A percentile compares a stretch with the other conserved stretches of the same genome.
Conservation (phyloP, 148 eudicot species). For the Nepenthes mirabilis region DNA sequence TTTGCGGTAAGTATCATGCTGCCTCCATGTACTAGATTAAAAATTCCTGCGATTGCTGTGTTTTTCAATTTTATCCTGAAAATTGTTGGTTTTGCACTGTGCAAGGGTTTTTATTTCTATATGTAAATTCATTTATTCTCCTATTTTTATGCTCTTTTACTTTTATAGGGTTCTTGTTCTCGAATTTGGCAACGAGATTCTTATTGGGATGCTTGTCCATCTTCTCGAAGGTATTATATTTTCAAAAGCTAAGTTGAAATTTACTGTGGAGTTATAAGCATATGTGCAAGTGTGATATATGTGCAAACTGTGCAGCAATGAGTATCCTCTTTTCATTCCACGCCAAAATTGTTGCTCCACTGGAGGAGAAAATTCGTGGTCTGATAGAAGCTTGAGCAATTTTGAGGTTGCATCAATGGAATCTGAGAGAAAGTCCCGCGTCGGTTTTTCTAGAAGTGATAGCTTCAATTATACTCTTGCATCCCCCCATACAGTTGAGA, state of each 20-base stretch:
- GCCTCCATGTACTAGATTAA: slow-evolving; percentile 4
- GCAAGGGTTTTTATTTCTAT: background rate
- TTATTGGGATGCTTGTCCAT: slow-evolving; percentile 93
- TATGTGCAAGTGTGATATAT: slow-evolving; percentile 5
- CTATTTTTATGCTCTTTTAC: slow-evolving; percentile 1
- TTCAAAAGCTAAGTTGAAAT: slow-evolving; percentile 1
- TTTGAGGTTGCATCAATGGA: slow-evolving; percentile 74
- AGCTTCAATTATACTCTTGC: slow-evolving; percentile 78
- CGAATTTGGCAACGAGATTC: slow-evolving; percentile 99
- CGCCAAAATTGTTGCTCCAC: slow-evolving; percentile 74
- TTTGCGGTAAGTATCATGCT: slow-evolving; percentile 62
- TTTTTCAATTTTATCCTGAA: background rate
- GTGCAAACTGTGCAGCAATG: slow-evolving; percentile 49
- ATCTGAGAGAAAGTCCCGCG: slow-evolving; percentile 52
- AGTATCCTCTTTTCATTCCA: slow-evolving; percentile 88
- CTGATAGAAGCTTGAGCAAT: slow-evolving; percentile 77
- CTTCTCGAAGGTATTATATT: slow-evolving; percentile 66
- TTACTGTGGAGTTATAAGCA: background rate
- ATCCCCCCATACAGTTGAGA: slow-evolving; percentile 73
- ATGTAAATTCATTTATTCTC: background rate
- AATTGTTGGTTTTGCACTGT: too few relatives aligned
- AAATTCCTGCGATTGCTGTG: background rate
- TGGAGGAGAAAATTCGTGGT: slow-evolving; percentile 86
- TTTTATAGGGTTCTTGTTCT: slow-evolving; percentile 81
- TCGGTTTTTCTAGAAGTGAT: slow-evolving; percentile 61